Conservation (phyloP, 371 early-diverging fungal species). For the Lichtheimia corymbifera region DNA sequence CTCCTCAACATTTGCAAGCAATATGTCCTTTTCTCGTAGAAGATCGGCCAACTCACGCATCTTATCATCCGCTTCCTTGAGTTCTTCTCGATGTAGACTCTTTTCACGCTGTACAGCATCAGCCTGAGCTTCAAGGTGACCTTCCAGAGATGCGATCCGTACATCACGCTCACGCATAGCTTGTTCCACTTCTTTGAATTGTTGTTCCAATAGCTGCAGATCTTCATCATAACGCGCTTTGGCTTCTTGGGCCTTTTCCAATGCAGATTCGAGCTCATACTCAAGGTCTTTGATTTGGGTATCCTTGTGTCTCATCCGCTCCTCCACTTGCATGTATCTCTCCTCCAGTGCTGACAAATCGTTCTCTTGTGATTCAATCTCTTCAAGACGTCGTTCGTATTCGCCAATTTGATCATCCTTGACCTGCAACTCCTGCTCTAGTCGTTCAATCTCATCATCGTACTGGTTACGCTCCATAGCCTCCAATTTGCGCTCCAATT, state of each 20-base stretch:
- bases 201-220: slow-evolving; percentile 16
- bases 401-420: slow-evolving; percentile 21
- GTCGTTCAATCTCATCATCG: slow-evolving; percentile 28
- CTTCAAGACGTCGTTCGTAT: slow-evolving; percentile 18
- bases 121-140: slow-evolving; percentile 31
- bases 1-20: slow-evolving; percentile 18
- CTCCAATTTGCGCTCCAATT: slow-evolving; percentile 19
- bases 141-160: slow-evolving; percentile 37
- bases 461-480: slow-evolving; percentile 1
- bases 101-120: slow-evolving; percentile 41
- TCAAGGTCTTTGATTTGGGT: slow-evolving; percentile 15
- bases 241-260: slow-evolving; percentile 18
- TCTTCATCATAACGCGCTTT: slow-evolving; percentile 22
- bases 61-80: slow-evolving; percentile 29
- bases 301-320: slow-evolving; percentile 18
- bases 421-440: slow-evolving; percentile 22
- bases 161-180: slow-evolving; percentile 39
- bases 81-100: slow-evolving; percentile 30
- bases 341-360: slow-evolving; percentile 22
- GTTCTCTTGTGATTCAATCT: slow-evolving; percentile 14
- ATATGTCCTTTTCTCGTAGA: slow-evolving; percentile 23
- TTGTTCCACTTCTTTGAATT: slow-evolving; percentile 29
- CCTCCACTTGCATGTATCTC: slow-evolving; percentile 18
- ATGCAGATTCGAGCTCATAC: slow-evolving; percentile 14
- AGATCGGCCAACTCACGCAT: slow-evolving; percentile 9